phyloP scores from a whole-genome alignment of 495 filamentous ascomycete species.

The Penicillium longicatenatum region DNA sequence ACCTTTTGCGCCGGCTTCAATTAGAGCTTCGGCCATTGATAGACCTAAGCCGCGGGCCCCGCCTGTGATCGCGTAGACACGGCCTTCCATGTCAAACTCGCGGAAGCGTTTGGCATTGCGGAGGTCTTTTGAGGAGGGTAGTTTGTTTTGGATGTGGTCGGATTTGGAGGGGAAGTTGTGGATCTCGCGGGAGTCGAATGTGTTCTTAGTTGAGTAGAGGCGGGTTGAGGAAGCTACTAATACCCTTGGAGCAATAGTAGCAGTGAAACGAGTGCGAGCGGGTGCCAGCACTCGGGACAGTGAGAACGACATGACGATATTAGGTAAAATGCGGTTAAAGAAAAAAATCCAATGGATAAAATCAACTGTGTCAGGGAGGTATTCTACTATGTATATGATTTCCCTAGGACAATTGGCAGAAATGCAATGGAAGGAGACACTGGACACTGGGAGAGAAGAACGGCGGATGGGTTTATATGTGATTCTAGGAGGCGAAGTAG shows the following conservation, averaged over 20 bases:
- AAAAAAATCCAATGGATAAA: too few relatives aligned
- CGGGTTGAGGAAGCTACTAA: conserved; percentile 13
- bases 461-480: neutral
- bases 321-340: too few relatives aligned
- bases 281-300: conserved; percentile 14
- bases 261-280: conserved; percentile 18
- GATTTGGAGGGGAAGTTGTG: conserved; percentile 21
- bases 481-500: too few relatives aligned
- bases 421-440: neutral
- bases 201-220: conserved; percentile 20
- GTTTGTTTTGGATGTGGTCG: conserved; percentile 40
- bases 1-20: conserved; percentile 70
- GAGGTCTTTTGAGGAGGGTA: conserved; percentile 25
- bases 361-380: neutral
- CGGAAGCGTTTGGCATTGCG: conserved; percentile 36
- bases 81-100: conserved; percentile 57
- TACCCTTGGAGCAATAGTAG: conserved; percentile 10
- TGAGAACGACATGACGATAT: conserved; percentile 21
- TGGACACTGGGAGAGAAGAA: too few relatives aligned
- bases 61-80: conserved; percentile 64
- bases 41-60: conserved; percentile 65
- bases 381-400: neutral
- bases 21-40: conserved; percentile 66
- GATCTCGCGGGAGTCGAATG: conserved; percentile 21
- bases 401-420: neutral